These are phyloP conservation scores for Fusarium ramigenum DNA, from an alignment of 2,329 filamentous ascomycete genomes.

Conservation along the genomic window DNA sequence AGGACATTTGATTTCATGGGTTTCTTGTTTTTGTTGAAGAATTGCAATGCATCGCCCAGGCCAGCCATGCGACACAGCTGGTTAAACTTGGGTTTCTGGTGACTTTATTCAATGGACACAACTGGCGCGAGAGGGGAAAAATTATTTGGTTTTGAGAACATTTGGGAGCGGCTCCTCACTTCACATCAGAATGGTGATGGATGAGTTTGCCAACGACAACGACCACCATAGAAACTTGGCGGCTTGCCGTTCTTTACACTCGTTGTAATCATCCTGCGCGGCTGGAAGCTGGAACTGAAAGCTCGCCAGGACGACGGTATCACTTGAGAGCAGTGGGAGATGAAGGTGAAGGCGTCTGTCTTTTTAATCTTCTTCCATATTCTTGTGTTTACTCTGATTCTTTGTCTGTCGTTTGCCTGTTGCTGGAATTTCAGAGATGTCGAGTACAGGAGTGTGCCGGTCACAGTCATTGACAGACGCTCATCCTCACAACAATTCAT, in stretches of 20 bases:
- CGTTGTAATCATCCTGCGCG: slow-evolving; percentile 59
- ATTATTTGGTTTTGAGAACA: slow-evolving; percentile 24
- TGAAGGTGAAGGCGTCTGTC: slow-evolving; percentile 12
- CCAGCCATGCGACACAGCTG: slow-evolving; percentile 16
- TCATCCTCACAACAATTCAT: slow-evolving; percentile 40
- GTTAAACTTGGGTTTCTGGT: slow-evolving; percentile 36
- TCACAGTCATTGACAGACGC: slow-evolving; percentile 43
- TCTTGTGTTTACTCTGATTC: slow-evolving; percentile 52
- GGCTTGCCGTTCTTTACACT: slow-evolving; percentile 60
- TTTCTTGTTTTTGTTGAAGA: slow-evolving; percentile 33
- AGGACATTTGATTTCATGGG: slow-evolving; percentile 39
- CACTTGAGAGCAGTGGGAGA: slow-evolving; percentile 41
- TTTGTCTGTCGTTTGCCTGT: slow-evolving; percentile 47
- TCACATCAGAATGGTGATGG: slow-evolving; percentile 30
- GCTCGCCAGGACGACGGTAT: slow-evolving; percentile 45
- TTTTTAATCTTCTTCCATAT: slow-evolving; percentile 35
- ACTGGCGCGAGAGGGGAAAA: slow-evolving; percentile 38
- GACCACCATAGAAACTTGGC: slow-evolving; percentile 39
- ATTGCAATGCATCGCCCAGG: slow-evolving; percentile 40
- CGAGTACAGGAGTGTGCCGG: slow-evolving; percentile 46
- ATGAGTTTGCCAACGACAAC: slow-evolving; percentile 41
- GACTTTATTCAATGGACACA: slow-evolving; percentile 31
- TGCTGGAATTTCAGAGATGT: slow-evolving; percentile 40
- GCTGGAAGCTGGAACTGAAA: slow-evolving; percentile 50
- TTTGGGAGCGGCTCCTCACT: slow-evolving; percentile 17